These are phyloP conservation scores for Suhomyces anneliseae DNA, from an alignment of 1,139 yeast species.

Conservation along the genomic window DNA sequence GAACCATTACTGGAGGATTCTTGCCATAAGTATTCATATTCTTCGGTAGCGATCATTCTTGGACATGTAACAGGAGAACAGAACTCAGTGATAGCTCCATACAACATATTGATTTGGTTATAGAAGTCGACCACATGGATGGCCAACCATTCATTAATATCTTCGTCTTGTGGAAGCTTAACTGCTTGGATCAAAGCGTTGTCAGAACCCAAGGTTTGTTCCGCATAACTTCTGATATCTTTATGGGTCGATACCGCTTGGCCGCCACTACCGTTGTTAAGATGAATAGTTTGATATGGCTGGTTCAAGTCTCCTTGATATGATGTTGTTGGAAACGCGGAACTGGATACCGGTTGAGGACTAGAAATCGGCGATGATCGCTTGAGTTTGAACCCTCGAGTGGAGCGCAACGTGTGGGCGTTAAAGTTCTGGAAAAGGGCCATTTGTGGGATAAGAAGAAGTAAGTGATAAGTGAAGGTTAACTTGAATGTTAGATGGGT, in stretches of 20 bases:
- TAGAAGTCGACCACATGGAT: constrained; percentile 89
- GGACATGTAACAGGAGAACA: constrained; percentile 94
- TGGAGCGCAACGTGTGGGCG: constrained; percentile 54
- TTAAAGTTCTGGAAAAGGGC: constrained; percentile 61
- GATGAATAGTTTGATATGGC: constrained; percentile 19
- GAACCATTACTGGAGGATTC: constrained; percentile 53
- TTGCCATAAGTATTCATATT: constrained; percentile 96
- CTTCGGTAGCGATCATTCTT: constrained; percentile 94
- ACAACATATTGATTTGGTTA: constrained; percentile 94
- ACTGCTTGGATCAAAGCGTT: constrained; percentile 91
- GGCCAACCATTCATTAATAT: constrained; percentile 92
- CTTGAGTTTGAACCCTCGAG: constrained; percentile 54
- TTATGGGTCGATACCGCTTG: constrained; percentile 60
- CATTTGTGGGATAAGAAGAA: constrained; percentile 19
- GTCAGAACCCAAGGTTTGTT: constrained; percentile 91
- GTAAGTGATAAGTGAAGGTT: background rate
- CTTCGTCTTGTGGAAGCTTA: constrained; percentile 90
- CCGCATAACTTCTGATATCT: constrained; percentile 82
- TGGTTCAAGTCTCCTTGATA: constrained; percentile 29
- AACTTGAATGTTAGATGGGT: background rate
- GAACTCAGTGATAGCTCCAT: constrained; percentile 93
- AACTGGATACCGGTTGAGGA: constrained; percentile 38
- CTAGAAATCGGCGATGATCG: constrained; percentile 43
- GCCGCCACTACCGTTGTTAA: constrained; percentile 18
- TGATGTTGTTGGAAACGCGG: constrained; percentile 37